Evolutionary conservation across 257 asterid species (phyloP), one percentile per base, ranked within the genome.

Genomic region (Lithospermum erythrorhizon): DNA sequence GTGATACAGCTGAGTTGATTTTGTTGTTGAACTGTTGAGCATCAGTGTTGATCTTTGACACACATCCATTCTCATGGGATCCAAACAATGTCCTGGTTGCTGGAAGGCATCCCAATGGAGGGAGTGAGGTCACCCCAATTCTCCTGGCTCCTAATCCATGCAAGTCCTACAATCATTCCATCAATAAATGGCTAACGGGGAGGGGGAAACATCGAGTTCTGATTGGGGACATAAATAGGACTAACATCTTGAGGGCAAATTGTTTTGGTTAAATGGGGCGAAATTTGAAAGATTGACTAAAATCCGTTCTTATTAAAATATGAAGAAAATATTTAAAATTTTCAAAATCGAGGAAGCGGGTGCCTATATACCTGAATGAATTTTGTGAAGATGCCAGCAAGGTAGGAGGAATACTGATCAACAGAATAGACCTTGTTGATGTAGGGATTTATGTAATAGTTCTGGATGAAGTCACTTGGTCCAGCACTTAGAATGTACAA

Each of bases 91-190:
- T 93, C 73, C 94, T 78, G 17, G 98, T 76, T 13, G 86, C 83
- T 0, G 96, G 99, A 0, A 93, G 79, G 74, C 97, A 93, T 2
- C 97, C 99, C 49, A 78, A 21, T 35, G 99, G 99, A 27, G 99
- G 97, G 5, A 93, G 84, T 56, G 99, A 89, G 51, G 95, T 93
- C 53, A 80, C 95, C 32, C 99, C 99, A 11, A 93, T 86, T 68
- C 77, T 81, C 68, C 97, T 84, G 0, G 97, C 99, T 76, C 99
- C 99, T 30, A 63, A 29, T 5, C 94, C 89, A 61, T 93, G 72
- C 63, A 93, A 68, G 62, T 67, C 75, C 95, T 91, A 53, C 21
- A 53, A 20, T 11, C 11, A 11, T 27, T 13, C 24, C 18, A 55
- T 21, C 25, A 14, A 18, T 3, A 16, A 22, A 19, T 55, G 25